These are phyloP conservation scores for Gossypium anomalum DNA, from an alignment of 345 rosid species.

Conservation along the genomic window DNA sequence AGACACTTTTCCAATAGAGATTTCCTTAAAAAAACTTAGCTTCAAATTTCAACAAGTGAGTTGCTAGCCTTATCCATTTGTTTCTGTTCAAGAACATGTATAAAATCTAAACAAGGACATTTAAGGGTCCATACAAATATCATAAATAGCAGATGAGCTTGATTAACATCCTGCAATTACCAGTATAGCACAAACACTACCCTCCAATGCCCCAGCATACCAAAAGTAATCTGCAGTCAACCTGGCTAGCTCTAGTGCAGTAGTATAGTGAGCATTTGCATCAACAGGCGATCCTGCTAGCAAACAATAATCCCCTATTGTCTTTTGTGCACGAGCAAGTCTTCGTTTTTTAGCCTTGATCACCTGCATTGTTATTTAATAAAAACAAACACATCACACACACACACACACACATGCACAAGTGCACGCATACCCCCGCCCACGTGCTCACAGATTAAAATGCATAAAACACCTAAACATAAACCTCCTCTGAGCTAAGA, in stretches of 20 bases:
- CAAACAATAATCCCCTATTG: conserved; percentile 95
- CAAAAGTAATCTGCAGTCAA: conserved; percentile 92
- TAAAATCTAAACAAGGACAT: not conserved
- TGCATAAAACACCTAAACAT: conserved; percentile 85
- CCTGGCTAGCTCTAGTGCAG: conserved; percentile 87
- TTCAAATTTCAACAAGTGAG: not conserved
- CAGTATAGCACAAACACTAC: conserved; percentile 91
- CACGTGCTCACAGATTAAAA: conserved; percentile 27
- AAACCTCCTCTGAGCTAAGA: conserved; percentile 99
- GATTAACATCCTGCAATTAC: conserved; percentile 32
- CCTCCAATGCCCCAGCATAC: conserved; percentile 99
- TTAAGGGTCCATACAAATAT: not conserved
- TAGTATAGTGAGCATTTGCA: conserved; percentile 96
- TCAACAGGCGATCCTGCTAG: conserved; percentile 99
- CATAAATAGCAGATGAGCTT: not conserved
- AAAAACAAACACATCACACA: conserved; percentile 22
- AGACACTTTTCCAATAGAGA: not conserved
- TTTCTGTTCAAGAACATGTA: not conserved
- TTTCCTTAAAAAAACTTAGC: not conserved
- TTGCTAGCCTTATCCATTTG: not conserved
- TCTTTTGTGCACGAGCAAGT: conserved; percentile 92
- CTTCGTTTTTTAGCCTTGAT: conserved; percentile 96
- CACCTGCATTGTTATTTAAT: conserved; percentile 48
- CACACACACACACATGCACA: too few species aligned
- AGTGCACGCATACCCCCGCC: too few species aligned